These are phyloP conservation scores for Penicillium expansum DNA, from an alignment of 2,329 filamentous ascomycete genomes.

Conservation along the genomic window DNA sequence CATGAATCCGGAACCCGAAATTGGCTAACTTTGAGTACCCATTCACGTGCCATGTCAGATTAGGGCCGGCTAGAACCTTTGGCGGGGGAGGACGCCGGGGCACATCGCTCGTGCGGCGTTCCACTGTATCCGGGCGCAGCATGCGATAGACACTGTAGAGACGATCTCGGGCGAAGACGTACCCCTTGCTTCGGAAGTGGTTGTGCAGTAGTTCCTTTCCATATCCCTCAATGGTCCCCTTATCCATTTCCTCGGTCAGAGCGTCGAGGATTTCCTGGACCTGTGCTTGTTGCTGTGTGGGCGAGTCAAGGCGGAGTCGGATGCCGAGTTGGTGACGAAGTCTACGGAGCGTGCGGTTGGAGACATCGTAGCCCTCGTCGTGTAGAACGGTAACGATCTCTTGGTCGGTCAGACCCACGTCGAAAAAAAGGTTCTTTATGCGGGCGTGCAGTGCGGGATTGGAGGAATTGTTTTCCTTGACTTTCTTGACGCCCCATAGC, in stretches of 20 bases:
- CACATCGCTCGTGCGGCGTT: slow-evolving; percentile 6
- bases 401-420: slow-evolving; percentile 11
- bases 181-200: slow-evolving; percentile 12
- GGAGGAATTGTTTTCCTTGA: slow-evolving; percentile 1
- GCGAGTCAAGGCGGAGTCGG: slow-evolving; percentile 6
- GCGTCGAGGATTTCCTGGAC: slow-evolving; percentile 7
- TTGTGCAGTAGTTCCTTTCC: slow-evolving; percentile 11
- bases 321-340: slow-evolving; percentile 9
- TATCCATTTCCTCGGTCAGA: slow-evolving; percentile 9
- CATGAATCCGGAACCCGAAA: slow-evolving; percentile 25
- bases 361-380: slow-evolving; percentile 11
- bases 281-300: slow-evolving; percentile 6
- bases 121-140: slow-evolving; percentile 6
- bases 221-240: slow-evolving; percentile 15
- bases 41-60: slow-evolving; percentile 24
- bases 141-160: slow-evolving; percentile 15
- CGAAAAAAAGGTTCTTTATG: slow-evolving; percentile 14
- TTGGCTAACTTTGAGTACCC: slow-evolving; percentile 18
- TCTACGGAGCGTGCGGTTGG: slow-evolving; percentile 5
- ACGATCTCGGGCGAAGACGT: slow-evolving; percentile 14
- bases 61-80: slow-evolving; percentile 18
- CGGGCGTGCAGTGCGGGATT: slow-evolving; percentile 6
- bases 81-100: slow-evolving; percentile 5
- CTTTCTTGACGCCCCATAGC: slow-evolving; percentile 12
- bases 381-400: slow-evolving; percentile 14